Evolutionary conservation across 1,284 basidiomycete genomes (phyloP).

Genomic region (Athelia sp.): DNA sequence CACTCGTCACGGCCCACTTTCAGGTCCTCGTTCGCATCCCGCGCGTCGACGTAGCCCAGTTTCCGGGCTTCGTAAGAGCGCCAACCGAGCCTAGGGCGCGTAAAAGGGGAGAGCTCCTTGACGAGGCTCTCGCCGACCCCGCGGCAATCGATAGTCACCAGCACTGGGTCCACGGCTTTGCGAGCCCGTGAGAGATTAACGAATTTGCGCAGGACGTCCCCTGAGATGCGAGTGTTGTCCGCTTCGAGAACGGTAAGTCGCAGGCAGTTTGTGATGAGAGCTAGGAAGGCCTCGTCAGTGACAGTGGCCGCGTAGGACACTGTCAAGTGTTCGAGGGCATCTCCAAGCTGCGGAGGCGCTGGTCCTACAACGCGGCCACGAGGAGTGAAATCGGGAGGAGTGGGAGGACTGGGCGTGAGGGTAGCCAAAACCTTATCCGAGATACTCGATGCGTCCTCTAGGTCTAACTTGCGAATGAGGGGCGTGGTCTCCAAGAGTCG

Average conservation of each 20-base stretch:
- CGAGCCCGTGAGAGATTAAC: constrained; percentile 48
- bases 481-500: constrained; percentile 69
- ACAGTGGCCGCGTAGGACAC: constrained; percentile 67
- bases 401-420: constrained; percentile 66
- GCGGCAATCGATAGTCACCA: constrained; percentile 77
- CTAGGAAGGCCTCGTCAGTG: constrained; percentile 55
- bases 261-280: constrained; percentile 62
- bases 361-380: too few species aligned
- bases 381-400: too few species aligned
- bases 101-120: constrained; percentile 48
- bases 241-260: constrained; percentile 65
- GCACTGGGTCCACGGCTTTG: constrained; percentile 41
- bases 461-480: constrained; percentile 69
- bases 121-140: constrained; percentile 57
- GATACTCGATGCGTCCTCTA: constrained; percentile 79
- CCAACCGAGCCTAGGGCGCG: constrained; percentile 71
- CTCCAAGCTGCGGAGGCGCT: constrained; percentile 50
- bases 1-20: constrained; percentile 73
- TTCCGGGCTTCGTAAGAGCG: constrained; percentile 62
- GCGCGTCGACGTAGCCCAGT: constrained; percentile 60
- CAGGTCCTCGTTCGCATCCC: constrained; percentile 56
- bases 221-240: constrained; percentile 74
- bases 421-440: constrained; percentile 66
- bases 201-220: constrained; percentile 64
- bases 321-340: constrained; percentile 67